Conservation (phyloP, 305 asterid genomes). For the Solanum aculeatissimum region DNA sequence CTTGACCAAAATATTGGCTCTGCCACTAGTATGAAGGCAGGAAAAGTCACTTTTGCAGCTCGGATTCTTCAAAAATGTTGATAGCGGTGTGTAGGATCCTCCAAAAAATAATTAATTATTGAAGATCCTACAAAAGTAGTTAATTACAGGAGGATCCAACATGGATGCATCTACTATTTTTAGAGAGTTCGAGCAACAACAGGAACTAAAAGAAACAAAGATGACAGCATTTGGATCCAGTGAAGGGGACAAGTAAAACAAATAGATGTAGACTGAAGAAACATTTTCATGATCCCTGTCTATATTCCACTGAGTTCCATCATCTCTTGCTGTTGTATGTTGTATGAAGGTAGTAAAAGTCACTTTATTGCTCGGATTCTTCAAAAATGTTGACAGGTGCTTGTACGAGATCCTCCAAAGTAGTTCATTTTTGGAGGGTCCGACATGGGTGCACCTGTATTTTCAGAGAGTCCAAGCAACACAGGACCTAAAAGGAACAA, state of each 20-base stretch:
- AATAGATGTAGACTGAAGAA: background rate
- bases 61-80: background rate
- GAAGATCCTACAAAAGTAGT: background rate
- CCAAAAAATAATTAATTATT: background rate
- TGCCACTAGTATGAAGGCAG: too few species aligned
- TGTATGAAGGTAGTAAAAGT: background rate
- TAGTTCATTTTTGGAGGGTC: background rate
- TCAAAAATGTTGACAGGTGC: background rate
- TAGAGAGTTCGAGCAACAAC: background rate
- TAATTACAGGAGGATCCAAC: background rate
- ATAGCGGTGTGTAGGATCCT: background rate
- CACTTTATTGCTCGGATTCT: background rate
- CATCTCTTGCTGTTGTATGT: background rate
- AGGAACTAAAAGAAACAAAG: background rate
- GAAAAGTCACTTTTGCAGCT: background rate
- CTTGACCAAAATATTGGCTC: too few species aligned
- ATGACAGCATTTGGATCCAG: background rate
- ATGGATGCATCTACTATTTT: background rate
- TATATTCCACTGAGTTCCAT: background rate
- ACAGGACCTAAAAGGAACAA: background rate
- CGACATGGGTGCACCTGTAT: background rate
- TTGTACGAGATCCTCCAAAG: background rate
- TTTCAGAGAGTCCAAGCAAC: background rate
- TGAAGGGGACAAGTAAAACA: background rate
- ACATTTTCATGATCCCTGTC: background rate